These are phyloP conservation scores for Pseudopithomyces chartarum DNA, from an alignment of 2,329 filamentous ascomycete species.

Conservation along the genomic window DNA sequence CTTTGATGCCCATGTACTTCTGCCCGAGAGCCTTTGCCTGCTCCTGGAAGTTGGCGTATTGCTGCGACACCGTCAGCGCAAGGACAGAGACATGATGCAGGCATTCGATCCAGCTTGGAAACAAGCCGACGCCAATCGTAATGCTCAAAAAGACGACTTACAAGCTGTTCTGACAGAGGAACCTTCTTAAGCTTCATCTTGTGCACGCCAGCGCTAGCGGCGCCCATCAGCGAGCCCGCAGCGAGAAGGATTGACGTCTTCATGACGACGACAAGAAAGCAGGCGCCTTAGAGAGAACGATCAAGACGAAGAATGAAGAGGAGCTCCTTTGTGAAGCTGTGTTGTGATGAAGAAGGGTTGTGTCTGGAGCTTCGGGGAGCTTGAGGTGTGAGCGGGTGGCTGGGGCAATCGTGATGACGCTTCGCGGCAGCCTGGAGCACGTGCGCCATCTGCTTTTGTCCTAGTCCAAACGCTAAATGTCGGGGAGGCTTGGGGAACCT, in stretches of 20 bases:
- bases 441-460: not conserved
- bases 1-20: constrained; percentile 91
- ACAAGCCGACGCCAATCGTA: not conserved
- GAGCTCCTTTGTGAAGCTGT: constrained; percentile 12
- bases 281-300: constrained; percentile 11
- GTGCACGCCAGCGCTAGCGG: constrained; percentile 84
- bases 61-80: constrained; percentile 55
- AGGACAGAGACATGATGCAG: constrained; percentile 12
- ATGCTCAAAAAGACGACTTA: constrained; percentile 54
- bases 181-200: constrained; percentile 99
- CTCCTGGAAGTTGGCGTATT: constrained; percentile 76
- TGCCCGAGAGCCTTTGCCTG: constrained; percentile 85
- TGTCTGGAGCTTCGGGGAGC: constrained; percentile 12
- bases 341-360: constrained; percentile 11
- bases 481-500: not conserved
- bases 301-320: constrained; percentile 18
- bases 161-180: constrained; percentile 87
- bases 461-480: not conserved
- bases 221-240: constrained; percentile 78
- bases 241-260: constrained; percentile 83
- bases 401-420: not conserved
- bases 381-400: constrained; percentile 6
- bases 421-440: not conserved
- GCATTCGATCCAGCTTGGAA: not conserved
- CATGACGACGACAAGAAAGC: constrained; percentile 60